Evolutionary conservation across 768 basidiomycete genomes (phyloP), one percentile per base, ranked within the genome.

Genomic region (Glaciozyma antarctica): DNA sequence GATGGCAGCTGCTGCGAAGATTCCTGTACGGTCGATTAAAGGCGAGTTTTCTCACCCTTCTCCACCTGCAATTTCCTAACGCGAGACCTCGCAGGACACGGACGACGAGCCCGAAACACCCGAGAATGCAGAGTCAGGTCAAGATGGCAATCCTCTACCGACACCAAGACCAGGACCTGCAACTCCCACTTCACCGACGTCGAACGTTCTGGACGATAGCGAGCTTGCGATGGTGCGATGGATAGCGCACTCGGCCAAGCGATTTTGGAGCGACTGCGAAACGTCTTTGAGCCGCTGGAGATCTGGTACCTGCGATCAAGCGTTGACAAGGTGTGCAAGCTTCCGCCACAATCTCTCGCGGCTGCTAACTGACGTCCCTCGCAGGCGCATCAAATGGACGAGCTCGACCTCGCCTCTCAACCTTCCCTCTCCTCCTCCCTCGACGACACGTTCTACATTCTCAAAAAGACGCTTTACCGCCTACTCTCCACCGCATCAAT

Each of bases 371-470:
- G 1, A 22, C 21, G 6, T 5, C 3, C n/a, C 9, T 56, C 16
- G 32, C 70, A 97, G 92, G 94, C 94, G 2, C 91, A 94, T 73
- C 84, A 86, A 30, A 80, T 95, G 51, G 89, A 94, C 30, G 84
- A 80, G 19, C 81, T 84, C 3, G 91, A 97, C 73, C 74, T 81
- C 10, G 81, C 85, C 2, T 82, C 86, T 63, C 52, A 78, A 72
- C 48, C 89, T 82, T 58, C 79, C 64, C 62, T 79, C 32, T 78
- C 78, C 0, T 78, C 78, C 28, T 73, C 75, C 2, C 75, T 79
- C 0, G 95, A 99, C 75, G 95, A 98, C 71, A 88, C 87, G 2
- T 99, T 98, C 78, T 99, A 95, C 77, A 86, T 99, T 63, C 80
- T 98, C 65, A 97, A 95, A 76, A 81, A 85, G 10, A 86, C 93